These are phyloP conservation scores for Aspergillus aculeatinus DNA, from an alignment of 2,329 filamentous ascomycete species.

Conservation along the genomic window DNA sequence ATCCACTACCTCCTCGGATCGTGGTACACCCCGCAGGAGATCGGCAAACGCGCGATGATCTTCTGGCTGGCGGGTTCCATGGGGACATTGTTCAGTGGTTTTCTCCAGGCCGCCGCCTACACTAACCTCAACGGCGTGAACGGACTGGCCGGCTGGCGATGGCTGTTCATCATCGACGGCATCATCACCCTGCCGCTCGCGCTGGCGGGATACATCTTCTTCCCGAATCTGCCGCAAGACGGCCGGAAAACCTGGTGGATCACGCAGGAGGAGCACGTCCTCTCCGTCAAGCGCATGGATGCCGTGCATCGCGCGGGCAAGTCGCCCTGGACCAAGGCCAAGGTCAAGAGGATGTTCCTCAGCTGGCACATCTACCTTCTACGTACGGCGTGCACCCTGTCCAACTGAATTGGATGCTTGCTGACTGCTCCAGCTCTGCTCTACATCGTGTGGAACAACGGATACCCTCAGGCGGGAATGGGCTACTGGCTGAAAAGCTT, in stretches of 20 bases:
- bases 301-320: slow-evolving; percentile 39
- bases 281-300: slow-evolving; percentile 33
- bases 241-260: slow-evolving; percentile 26
- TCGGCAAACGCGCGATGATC: slow-evolving; percentile 25
- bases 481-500: slow-evolving; percentile 48
- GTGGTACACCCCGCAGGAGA: slow-evolving; percentile 27
- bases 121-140: slow-evolving; percentile 23
- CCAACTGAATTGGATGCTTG: background rate
- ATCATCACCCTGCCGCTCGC: slow-evolving; percentile 28
- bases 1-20: slow-evolving; percentile 29
- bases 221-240: slow-evolving; percentile 24
- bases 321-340: slow-evolving; percentile 37
- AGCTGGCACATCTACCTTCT: slow-evolving; percentile 45
- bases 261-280: slow-evolving; percentile 22
- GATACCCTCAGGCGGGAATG: slow-evolving; percentile 36
- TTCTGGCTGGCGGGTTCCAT: slow-evolving; percentile 25
- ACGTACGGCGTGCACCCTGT: slow-evolving; percentile 22
- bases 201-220: slow-evolving; percentile 23
- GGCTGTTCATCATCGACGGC: slow-evolving; percentile 30
- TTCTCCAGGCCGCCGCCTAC: slow-evolving; percentile 25
- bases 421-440: slow-evolving; percentile 23
- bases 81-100: slow-evolving; percentile 25
- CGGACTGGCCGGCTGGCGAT: slow-evolving; percentile 28
- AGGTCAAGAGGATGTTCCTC: slow-evolving; percentile 32
- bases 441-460: slow-evolving; percentile 45